phyloP scores from a whole-genome alignment of 164 flowering plant species.

The Tetracentron sinense region DNA sequence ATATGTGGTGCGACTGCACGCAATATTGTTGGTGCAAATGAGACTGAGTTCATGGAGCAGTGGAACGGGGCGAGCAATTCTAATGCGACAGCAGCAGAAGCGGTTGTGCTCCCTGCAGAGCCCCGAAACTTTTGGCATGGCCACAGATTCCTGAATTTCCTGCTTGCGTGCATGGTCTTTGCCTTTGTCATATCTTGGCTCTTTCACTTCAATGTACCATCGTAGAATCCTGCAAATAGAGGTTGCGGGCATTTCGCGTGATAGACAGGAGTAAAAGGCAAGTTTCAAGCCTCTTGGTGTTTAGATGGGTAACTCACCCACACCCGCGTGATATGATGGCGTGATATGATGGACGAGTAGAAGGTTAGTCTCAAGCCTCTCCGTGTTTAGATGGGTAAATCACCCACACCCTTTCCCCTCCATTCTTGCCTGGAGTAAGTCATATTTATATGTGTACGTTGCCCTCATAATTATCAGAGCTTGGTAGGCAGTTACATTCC shows the following conservation, averaged over 20 bases:
- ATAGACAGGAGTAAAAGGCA: not conserved
- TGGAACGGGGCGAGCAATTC: conserved; percentile 33
- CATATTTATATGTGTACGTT: conserved; percentile 8
- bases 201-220: conserved; percentile 84
- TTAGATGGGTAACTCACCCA: conserved; percentile 1
- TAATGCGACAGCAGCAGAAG: conserved; percentile 19
- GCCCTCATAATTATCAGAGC: conserved; percentile 13
- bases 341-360: too few species aligned
- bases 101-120: conserved; percentile 31
- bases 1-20: conserved; percentile 72
- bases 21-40: conserved; percentile 55
- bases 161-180: conserved; percentile 88
- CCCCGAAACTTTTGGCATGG: conserved; percentile 70
- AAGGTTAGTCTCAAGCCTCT: too few species aligned
- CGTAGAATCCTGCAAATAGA: conserved; percentile 17
- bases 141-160: conserved; percentile 73
- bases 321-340: too few species aligned
- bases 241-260: not conserved
- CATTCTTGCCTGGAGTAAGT: too few species aligned
- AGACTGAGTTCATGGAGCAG: conserved; percentile 48
- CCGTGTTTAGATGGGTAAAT: too few species aligned
- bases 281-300: conserved; percentile 9
- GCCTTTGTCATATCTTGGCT: conserved; percentile 96
- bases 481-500: not conserved
- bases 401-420: too few species aligned